A percentile compares a stretch with the other conserved stretches of the same genome.
These are phyloP conservation scores for Verticillium tricorpus DNA, from an alignment of 2,329 filamentous ascomycete genomes.

Conservation along the genomic window DNA sequence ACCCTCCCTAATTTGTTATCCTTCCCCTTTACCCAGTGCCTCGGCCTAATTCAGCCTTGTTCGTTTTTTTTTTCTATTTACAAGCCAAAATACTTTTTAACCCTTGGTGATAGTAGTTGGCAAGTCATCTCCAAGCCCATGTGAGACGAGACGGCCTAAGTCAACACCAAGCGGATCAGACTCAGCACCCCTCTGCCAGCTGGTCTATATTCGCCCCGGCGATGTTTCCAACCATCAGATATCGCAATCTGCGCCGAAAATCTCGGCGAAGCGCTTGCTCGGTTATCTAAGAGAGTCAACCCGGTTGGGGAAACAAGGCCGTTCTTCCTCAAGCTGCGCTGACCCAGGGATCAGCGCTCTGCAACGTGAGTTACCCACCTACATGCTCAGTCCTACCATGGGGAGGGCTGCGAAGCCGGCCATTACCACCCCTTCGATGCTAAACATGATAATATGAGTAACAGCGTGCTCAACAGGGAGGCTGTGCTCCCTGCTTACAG, in stretches of 20 bases:
- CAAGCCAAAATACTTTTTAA: slow-evolving; percentile 9
- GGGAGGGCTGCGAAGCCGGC: no score
- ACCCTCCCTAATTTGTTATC: no score
- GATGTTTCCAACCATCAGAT: slow-evolving; percentile 10
- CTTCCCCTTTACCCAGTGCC: neutral
- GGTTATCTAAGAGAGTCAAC: slow-evolving; percentile 1
- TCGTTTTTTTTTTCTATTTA: slow-evolving; percentile 1
- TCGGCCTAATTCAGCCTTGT: slow-evolving; percentile 1
- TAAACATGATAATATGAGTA: no score
- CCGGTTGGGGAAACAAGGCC: slow-evolving; percentile 1
- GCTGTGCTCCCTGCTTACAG: no score
- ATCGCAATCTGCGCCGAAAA: neutral
- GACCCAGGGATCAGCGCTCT: slow-evolving; percentile 3
- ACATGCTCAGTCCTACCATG: neutral
- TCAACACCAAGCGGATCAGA: neutral
- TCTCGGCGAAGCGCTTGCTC: slow-evolving; percentile 2
- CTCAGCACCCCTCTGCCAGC: slow-evolving; percentile 9
- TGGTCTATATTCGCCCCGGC: slow-evolving; percentile 8
- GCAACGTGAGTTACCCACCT: slow-evolving; percentile 10
- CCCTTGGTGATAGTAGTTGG: slow-evolving; percentile 8
- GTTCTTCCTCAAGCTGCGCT: slow-evolving; percentile 5
- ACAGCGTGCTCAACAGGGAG: no score
- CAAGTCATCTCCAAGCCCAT: neutral
- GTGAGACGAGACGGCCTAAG: neutral
- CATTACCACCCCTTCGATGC: no score